Evolutionary conservation across 2,329 filamentous ascomycete genomes (phyloP).

Genomic region (Aspergillus sp.): DNA sequence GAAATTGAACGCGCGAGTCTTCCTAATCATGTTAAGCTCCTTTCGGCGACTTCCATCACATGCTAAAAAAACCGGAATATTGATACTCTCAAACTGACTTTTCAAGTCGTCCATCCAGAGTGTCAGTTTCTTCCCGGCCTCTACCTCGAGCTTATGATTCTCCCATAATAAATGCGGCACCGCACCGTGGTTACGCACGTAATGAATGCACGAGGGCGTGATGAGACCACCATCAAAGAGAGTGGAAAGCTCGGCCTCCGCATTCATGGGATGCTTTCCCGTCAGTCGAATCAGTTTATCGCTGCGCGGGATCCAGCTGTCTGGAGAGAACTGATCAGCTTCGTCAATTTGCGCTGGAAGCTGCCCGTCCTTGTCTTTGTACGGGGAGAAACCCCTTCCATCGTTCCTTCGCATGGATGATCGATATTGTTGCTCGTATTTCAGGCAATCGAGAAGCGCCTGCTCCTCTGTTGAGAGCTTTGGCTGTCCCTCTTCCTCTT

Average conservation of each 20-base stretch:
- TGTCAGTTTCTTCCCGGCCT: slow-evolving; percentile 31
- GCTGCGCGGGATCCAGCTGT: slow-evolving; percentile 55
- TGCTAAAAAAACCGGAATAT: slow-evolving; percentile 50
- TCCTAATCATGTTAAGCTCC: slow-evolving; percentile 52
- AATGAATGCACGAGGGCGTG: slow-evolving; percentile 53
- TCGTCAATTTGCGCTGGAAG: slow-evolving; percentile 45
- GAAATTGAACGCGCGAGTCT: slow-evolving; percentile 52
- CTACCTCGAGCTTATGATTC: slow-evolving; percentile 49
- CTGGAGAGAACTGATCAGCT: slow-evolving; percentile 52
- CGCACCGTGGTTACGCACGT: slow-evolving; percentile 55
- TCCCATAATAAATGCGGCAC: slow-evolving; percentile 54
- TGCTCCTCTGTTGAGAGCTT: slow-evolving; percentile 47
- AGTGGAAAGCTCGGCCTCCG: slow-evolving; percentile 44
- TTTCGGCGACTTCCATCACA: slow-evolving; percentile 54
- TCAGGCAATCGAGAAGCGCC: slow-evolving; percentile 41
- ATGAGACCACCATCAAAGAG: slow-evolving; percentile 51
- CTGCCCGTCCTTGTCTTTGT: slow-evolving; percentile 27
- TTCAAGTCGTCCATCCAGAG: slow-evolving; percentile 50
- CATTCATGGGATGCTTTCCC: slow-evolving; percentile 56
- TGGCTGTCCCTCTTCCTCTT: slow-evolving; percentile 9
- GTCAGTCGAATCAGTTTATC: slow-evolving; percentile 51
- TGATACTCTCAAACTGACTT: slow-evolving; percentile 46
- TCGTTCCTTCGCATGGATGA: slow-evolving; percentile 45
- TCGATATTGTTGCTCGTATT: slow-evolving; percentile 47
- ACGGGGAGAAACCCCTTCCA: slow-evolving; percentile 41